These are phyloP conservation scores for Grifola frondosa DNA, from an alignment of 1,284 basidiomycete species.

Conservation along the genomic window DNA sequence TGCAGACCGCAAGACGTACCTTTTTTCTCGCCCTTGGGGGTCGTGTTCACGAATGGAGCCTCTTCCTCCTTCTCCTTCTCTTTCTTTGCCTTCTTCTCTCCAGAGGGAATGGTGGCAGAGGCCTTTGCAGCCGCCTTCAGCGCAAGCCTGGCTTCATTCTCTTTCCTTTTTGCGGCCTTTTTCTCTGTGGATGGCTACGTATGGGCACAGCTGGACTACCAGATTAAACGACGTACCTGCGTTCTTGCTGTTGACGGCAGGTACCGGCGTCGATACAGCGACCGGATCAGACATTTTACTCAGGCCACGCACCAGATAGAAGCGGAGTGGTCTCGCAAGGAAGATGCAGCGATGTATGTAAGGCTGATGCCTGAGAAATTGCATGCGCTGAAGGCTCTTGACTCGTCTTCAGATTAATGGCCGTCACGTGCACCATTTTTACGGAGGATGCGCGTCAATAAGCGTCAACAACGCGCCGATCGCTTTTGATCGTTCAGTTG, in stretches of 20 bases:
- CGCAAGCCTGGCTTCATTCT: conserved; percentile 57
- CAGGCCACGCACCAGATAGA: too few species aligned
- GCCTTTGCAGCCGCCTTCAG: conserved; percentile 68
- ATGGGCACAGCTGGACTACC: background rate
- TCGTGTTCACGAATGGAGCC: conserved; percentile 79
- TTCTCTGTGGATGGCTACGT: conserved; percentile 8
- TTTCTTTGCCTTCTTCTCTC: conserved; percentile 71
- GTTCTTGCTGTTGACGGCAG: conserved; percentile 29
- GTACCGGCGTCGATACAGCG: conserved; percentile 8
- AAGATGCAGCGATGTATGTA: too few species aligned
- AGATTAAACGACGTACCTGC: conserved; percentile 26
- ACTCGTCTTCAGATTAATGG: too few species aligned
- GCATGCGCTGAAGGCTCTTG: too few species aligned
- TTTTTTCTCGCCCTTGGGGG: conserved; percentile 89
- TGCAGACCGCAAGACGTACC: too few species aligned
- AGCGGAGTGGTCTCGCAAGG: too few species aligned
- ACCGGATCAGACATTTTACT: conserved; percentile 29
- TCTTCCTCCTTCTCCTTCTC: conserved; percentile 76
- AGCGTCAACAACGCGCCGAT: too few species aligned
- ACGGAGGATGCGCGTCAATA: too few species aligned
- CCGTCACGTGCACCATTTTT: too few species aligned
- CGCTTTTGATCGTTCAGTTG: too few species aligned
- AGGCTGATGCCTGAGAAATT: too few species aligned
- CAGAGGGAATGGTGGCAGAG: conserved; percentile 38
- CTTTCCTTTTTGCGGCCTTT: conserved; percentile 51